Evolutionary conservation across 257 asterid species (phyloP).

Genomic region (Solanum ossicruentum): DNA sequence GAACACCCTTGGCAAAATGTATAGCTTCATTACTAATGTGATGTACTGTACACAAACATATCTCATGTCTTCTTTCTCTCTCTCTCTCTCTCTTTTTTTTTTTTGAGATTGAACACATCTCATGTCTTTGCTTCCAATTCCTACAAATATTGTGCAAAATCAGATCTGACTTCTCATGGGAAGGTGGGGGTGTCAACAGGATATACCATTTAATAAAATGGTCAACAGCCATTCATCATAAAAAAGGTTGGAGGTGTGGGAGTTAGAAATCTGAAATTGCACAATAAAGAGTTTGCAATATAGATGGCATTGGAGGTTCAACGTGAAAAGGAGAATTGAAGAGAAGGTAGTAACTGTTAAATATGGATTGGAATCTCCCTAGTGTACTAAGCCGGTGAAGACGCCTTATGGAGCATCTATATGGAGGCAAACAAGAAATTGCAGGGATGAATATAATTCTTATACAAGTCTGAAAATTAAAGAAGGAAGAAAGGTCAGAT

Average conservation of each 20-base stretch:
- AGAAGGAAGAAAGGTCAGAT: background rate
- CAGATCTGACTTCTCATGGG: background rate
- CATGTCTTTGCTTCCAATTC: background rate
- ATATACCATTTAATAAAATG: background rate
- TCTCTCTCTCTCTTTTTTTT: background rate
- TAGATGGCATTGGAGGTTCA: background rate
- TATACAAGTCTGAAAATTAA: background rate
- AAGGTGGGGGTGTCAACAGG: background rate
- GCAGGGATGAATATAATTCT: background rate
- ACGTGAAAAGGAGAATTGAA: background rate
- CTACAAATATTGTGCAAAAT: background rate
- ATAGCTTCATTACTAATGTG: background rate
- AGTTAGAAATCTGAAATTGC: background rate
- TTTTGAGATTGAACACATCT: too few relatives aligned
- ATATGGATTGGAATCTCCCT: background rate
- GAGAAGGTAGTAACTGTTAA: background rate
- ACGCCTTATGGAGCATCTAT: background rate
- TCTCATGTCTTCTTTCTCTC: background rate
- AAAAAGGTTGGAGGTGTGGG: background rate
- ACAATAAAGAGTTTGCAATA: background rate
- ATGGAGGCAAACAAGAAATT: background rate
- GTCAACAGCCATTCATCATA: background rate
- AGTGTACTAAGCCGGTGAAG: background rate
- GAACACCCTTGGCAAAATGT: background rate
- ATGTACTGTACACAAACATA: background rate